Evolutionary conservation across 306 rosid species (phyloP).

Genomic region (Malus fusca): DNA sequence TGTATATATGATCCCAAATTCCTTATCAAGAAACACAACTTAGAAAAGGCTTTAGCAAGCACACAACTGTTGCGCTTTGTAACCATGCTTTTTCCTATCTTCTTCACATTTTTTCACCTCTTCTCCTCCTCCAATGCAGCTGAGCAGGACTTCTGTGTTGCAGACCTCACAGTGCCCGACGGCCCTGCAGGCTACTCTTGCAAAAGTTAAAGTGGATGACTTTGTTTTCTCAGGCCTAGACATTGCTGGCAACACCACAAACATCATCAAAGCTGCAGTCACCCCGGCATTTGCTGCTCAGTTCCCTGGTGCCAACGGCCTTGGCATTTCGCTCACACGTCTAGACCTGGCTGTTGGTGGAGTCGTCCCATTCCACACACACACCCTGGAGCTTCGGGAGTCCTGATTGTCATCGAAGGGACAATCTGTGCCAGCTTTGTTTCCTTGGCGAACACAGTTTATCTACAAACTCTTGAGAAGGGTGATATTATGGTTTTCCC

Average conservation of each 20-base stretch:
- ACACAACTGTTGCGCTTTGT: slow-evolving; percentile 1
- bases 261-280: slow-evolving; percentile 60
- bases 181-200: slow-evolving; percentile 71
- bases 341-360: slow-evolving; percentile 53
- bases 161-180: slow-evolving; percentile 40
- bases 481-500: slow-evolving; percentile 84
- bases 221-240: slow-evolving; percentile 54
- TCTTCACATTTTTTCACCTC: slow-evolving; percentile 29
- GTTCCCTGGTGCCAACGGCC: slow-evolving; percentile 66
- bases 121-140: slow-evolving; percentile 41
- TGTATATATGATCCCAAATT: slow-evolving; percentile 13
- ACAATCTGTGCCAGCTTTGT: slow-evolving; percentile 58
- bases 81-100: slow-evolving; percentile 30
- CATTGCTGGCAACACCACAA: slow-evolving; percentile 59
- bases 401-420: slow-evolving; percentile 40
- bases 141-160: slow-evolving; percentile 77
- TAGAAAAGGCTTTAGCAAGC: background rate
- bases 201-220: slow-evolving; percentile 49
- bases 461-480: slow-evolving; percentile 39
- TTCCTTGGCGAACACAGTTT: slow-evolving; percentile 47
- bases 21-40: background rate
- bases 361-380: slow-evolving; percentile 73
- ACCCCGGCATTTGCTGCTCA: slow-evolving; percentile 58
- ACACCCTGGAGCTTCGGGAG: slow-evolving; percentile 64
- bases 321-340: slow-evolving; percentile 57